Conservation (phyloP, 2,329 filamentous ascomycete species). For the Sporothrix mexicana region DNA sequence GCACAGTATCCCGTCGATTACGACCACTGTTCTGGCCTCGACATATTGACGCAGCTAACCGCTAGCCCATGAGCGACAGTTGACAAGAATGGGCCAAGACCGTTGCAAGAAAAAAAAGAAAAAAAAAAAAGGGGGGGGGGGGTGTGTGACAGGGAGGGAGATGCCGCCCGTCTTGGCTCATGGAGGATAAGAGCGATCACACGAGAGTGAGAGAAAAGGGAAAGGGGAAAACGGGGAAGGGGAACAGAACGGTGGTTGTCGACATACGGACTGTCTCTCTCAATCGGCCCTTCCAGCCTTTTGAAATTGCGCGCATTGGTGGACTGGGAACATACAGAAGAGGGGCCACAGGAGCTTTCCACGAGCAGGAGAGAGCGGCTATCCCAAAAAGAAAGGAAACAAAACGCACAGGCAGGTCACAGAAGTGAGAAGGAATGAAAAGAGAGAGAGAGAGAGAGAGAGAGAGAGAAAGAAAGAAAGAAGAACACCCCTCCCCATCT, state of each 20-base stretch:
- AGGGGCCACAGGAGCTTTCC: too few relatives aligned
- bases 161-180: slow-evolving; percentile 23
- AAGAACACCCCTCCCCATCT: slow-evolving; percentile 9
- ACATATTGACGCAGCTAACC: not conserved
- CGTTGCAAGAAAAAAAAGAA: slow-evolving; percentile 5
- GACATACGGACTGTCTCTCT: not conserved
- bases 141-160: slow-evolving; percentile 7
- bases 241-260: slow-evolving; percentile 29
- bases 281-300: slow-evolving; percentile 36
- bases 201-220: not conserved
- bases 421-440: not conserved
- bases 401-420: not conserved
- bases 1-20: not conserved
- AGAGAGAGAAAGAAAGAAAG: not conserved
- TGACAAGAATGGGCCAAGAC: not conserved
- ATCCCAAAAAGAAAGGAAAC: not conserved
- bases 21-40: not conserved
- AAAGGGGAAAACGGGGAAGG: not conserved
- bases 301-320: slow-evolving; percentile 18
- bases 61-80: not conserved
- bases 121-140: not conserved
- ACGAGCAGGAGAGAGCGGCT: too few relatives aligned
- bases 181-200: not conserved
- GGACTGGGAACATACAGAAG: not conserved
- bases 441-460: not conserved